Conservation (phyloP, 345 rosid genomes). For the Syzygium oleosum region DNA sequence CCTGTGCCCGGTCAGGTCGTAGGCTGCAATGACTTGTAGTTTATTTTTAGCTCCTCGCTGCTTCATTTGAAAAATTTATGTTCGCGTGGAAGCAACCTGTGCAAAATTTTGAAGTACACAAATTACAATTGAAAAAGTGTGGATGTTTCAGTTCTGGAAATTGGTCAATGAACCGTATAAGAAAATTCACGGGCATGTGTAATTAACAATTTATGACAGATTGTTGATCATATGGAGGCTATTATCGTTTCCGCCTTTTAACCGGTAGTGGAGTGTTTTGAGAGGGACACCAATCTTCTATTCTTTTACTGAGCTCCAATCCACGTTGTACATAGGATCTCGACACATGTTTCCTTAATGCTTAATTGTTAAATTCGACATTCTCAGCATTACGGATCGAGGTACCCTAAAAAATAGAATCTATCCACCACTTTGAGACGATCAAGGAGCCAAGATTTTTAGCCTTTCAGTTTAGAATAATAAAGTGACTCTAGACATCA, state of each 20-base stretch:
- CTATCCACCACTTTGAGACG: neutral
- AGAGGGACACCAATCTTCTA: neutral
- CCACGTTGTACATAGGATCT: neutral
- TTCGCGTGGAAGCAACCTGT: neutral
- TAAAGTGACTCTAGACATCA: neutral
- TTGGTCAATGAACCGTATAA: neutral
- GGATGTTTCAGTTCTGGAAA: neutral
- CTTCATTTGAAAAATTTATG: neutral
- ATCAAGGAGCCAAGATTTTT: neutral
- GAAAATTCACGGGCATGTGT: neutral
- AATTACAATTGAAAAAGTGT: neutral
- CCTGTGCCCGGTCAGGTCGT: neutral
- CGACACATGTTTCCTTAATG: neutral
- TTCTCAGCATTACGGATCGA: neutral
- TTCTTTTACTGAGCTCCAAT: neutral
- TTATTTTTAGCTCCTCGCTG: neutral
- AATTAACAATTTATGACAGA: neutral
- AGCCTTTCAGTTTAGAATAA: neutral
- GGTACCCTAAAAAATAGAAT: neutral
- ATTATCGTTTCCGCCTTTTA: neutral
- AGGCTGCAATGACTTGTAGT: neutral
- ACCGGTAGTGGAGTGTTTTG: neutral
- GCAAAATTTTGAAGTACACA: neutral
- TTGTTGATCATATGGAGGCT: neutral
- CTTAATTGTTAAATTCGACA: neutral